Evolutionary conservation across 768 basidiomycete genomes (phyloP), one percentile per base, ranked within the genome.

Genomic region (Amylocystis lapponica): DNA sequence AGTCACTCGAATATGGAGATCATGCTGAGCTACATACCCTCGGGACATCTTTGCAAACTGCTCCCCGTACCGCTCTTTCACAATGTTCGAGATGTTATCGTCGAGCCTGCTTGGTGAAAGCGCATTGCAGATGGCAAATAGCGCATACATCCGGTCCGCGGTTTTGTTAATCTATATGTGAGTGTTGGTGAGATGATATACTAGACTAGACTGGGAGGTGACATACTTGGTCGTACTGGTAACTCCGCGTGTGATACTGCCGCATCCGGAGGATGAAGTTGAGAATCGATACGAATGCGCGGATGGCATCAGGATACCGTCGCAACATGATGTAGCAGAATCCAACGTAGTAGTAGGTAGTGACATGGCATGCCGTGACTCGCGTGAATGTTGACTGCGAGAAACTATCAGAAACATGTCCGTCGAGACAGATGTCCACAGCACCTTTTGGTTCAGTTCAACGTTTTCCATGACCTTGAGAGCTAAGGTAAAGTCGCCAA

Each of bases 251-350:
- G 69, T 99, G 94, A 65, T 95, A 96, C 60, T 94, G 91, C 55
- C 93, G 79, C 81, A 96, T 93, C 14, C 95, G 79, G 69, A 90
- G 83, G 58, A 95, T 91, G 73, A 96, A 94, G 71, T 94, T 94
- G 36, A 96, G 72, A 58, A 95, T 86, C 11, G 84, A 83, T 27
- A 92, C 87, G 60, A 97, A 95, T 4, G 89, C 83, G 29, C 93
- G 86, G 61, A 90, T 91, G 19, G 96, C 96, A 59, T 99, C 96
- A 4, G 93, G 83, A 66, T 94, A 96, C 50, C 96, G 80, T 34
- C 90, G 76, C 33, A 99, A 78, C 77, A 92, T 89, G 63, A 98
- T 78, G 67, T 97, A 98, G 68, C 93, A 93, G 72, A 97, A 88
- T 26, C 93, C 94, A 50, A 95, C 89, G 58, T 95, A 91, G 71